Evolutionary conservation across 2,329 filamentous ascomycete genomes (phyloP), one percentile per base, ranked within the genome.

Genomic region (Xylaria sp.): DNA sequence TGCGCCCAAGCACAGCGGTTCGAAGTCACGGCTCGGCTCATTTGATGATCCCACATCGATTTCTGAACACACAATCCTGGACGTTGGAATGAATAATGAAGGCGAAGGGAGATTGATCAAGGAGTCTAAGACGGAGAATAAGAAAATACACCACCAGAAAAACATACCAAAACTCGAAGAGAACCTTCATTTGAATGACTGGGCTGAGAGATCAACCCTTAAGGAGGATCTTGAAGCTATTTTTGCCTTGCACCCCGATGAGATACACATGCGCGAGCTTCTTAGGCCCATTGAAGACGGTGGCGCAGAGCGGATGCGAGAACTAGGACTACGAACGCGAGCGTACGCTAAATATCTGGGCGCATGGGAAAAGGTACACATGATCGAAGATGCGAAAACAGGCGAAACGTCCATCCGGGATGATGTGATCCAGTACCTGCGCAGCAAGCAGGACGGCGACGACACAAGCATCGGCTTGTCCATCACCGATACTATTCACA

Each of bases 391-490:
- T 15, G 60, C 66, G 54, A 23, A 64, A 8, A 73, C 75, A n/a
- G 75, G 76, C n/a, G 71, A 74, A 59, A 72, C 70, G 19, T 75
- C 75, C 54, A 71, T 78, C 28, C 75, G 77, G n/a, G 78, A 79
- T 69, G 76, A 80, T 58, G 69, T 79, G 40, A 72, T 80, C 46
- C 76, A 77, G 43, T 76, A 76, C 60, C 67, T 79, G 35, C 62
- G 60, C 46, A 50, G 45, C 8, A 64, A 63, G 3, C 53, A 70
- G 47, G 19, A 52, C 1, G 60, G 68, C 11, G 40, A 54, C 2
- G 58, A 69, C 6, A 49, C 57, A 23, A 55, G 46, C 45, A 61
- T 70, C 37, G 43, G 35, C 15, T 35, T 53, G 25, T 38, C 52
- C 17, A 68, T 77, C 21, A 72, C 71, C 28, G 70, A 71, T 56